phyloP scores from a whole-genome alignment of 192 early-diverging fungal genomes.

The Linderina pennispora region DNA sequence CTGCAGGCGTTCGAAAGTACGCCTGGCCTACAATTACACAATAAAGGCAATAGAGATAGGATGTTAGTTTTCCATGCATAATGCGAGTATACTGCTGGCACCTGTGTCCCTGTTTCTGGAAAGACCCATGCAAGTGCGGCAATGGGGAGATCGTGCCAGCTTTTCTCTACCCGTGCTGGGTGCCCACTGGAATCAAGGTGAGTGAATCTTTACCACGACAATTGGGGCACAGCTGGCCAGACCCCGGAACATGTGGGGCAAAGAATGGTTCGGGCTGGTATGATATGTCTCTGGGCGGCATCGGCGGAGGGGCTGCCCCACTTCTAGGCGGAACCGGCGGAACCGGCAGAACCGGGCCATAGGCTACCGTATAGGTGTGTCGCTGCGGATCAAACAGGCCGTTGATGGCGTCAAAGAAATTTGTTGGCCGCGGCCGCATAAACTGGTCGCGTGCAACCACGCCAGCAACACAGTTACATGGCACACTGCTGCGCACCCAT shows the following conservation, averaged over 20 bases:
- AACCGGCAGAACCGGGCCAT: no score
- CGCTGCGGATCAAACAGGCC: constrained; percentile 15
- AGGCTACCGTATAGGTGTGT: neutral
- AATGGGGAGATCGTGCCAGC: no score
- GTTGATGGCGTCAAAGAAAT: constrained; percentile 23
- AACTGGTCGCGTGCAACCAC: neutral
- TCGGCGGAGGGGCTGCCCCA: no score
- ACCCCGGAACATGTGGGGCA: constrained; percentile 14
- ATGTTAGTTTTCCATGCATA: no score
- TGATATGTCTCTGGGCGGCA: no score
- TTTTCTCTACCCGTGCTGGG: no score
- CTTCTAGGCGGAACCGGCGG: no score
- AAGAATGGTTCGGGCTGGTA: neutral
- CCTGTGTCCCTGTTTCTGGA: no score
- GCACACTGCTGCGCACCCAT: constrained; percentile 8
- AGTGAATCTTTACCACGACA: constrained; percentile 5
- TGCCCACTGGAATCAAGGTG: no score
- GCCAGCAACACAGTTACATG: constrained; percentile 24
- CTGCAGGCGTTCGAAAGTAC: constrained; percentile 22
- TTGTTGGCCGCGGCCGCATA: constrained; percentile 13
- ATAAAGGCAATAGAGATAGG: no score
- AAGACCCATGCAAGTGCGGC: no score
- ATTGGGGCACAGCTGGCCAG: constrained; percentile 24
- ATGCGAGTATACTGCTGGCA: no score
- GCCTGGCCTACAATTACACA: constrained; percentile 25